phyloP scores from a whole-genome alignment of 257 asterid species.

The Salvia splendens region DNA sequence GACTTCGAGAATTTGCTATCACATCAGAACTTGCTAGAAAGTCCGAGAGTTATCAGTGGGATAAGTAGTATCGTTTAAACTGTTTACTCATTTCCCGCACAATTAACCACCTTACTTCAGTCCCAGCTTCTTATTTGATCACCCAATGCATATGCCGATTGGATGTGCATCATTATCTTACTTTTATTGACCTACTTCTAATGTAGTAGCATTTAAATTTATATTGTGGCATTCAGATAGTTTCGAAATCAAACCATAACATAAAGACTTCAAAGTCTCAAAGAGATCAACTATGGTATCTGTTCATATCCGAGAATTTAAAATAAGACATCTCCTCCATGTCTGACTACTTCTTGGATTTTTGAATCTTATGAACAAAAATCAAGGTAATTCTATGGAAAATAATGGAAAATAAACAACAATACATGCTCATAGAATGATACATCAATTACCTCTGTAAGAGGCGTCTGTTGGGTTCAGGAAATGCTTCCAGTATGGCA shows the following conservation, averaged over 20 bases:
- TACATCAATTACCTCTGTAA: slow-evolving; percentile 37
- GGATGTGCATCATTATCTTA: background rate
- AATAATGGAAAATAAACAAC: slow-evolving; percentile 1
- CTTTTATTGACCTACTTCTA: background rate
- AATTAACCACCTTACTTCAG: slow-evolving; percentile 17
- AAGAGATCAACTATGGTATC: background rate
- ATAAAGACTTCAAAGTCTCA: slow-evolving; percentile 6
- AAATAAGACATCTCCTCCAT: background rate
- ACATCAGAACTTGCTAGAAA: slow-evolving; percentile 11
- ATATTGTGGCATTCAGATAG: background rate
- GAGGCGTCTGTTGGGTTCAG: slow-evolving; percentile 93
- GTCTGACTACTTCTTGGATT: background rate
- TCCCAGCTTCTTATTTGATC: slow-evolving; percentile 2
- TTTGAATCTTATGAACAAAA: slow-evolving; percentile 2
- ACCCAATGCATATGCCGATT: background rate
- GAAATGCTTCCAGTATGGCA: slow-evolving; percentile 85
- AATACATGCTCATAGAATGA: background rate
- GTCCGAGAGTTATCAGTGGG: background rate
- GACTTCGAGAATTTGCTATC: background rate
- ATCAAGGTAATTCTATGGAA: background rate
- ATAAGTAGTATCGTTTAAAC: background rate
- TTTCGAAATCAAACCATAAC: slow-evolving; percentile 11
- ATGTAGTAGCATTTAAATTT: slow-evolving; percentile 8
- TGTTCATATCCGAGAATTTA: background rate
- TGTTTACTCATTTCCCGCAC: background rate